A percentile compares a stretch with the other conserved stretches of the same genome.
phyloP scores from a whole-genome alignment of 805 yeast species.

The Starmerella bacillaris region DNA sequence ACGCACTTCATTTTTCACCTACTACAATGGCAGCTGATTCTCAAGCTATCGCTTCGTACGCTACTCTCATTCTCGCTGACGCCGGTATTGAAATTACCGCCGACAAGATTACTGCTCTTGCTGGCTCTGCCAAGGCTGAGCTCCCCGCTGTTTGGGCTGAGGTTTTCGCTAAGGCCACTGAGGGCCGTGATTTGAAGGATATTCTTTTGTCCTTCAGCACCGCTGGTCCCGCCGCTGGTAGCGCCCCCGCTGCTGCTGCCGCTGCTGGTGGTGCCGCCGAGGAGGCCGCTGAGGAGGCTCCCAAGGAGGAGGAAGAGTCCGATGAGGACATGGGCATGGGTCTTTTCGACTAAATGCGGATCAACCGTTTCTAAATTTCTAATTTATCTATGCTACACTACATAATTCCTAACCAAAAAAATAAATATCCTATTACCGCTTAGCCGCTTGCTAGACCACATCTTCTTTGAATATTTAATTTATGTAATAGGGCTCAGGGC shows the following conservation, averaged over 20 bases:
- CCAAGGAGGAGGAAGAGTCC: slow-evolving; percentile 45
- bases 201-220: slow-evolving; percentile 44
- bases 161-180: slow-evolving; percentile 70
- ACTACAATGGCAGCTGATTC: slow-evolving; percentile 28
- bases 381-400: too few species aligned
- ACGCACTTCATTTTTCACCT: too few species aligned
- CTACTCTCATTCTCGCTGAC: slow-evolving; percentile 86
- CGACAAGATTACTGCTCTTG: slow-evolving; percentile 56
- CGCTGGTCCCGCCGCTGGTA: slow-evolving; percentile 87
- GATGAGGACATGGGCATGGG: slow-evolving; percentile 90
- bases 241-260: slow-evolving; percentile 75
- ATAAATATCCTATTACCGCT: too few species aligned
- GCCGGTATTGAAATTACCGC: slow-evolving; percentile 73
- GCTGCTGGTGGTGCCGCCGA: slow-evolving; percentile 43
- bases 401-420: too few species aligned
- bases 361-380: too few species aligned
- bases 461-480: too few species aligned
- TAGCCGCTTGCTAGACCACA: too few species aligned
- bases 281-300: slow-evolving; percentile 50
- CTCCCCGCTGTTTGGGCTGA: slow-evolving; percentile 69
- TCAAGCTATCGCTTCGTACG: slow-evolving; percentile 85
- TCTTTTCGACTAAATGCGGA: slow-evolving; percentile 95
- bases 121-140: slow-evolving; percentile 40
- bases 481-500: too few species aligned
- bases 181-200: slow-evolving; percentile 69